Percentiles rank a stretch among this genome's conserved stretches.
Conservation (phyloP, 2,329 filamentous ascomycete genomes). For the Cryphonectria japonica region DNA sequence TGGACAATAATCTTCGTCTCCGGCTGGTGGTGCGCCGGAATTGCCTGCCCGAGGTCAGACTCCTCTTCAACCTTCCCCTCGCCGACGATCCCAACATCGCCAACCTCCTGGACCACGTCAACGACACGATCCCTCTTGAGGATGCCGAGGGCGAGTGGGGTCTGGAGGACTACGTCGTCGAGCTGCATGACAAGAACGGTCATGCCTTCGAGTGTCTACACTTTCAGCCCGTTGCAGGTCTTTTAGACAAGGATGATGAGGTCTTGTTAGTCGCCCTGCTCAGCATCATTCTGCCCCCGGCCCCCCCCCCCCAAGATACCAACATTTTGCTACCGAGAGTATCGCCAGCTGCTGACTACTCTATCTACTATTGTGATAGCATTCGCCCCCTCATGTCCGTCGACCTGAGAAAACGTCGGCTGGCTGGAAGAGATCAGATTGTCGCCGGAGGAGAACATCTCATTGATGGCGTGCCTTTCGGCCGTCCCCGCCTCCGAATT, state of each 20-base stretch:
- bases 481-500: conserved; percentile 68
- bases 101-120: conserved; percentile 76
- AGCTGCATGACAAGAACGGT: conserved; percentile 62
- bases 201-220: conserved; percentile 83
- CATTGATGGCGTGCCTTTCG: conserved; percentile 84
- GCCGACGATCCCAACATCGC: conserved; percentile 70
- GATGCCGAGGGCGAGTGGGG: conserved; percentile 71
- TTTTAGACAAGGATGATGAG: conserved; percentile 83
- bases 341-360: conserved; percentile 32
- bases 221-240: conserved; percentile 70
- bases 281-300: too few relatives aligned
- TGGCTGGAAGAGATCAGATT: conserved; percentile 83
- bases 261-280: conserved; percentile 62
- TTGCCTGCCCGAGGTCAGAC: conserved; percentile 70
- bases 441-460: conserved; percentile 77
- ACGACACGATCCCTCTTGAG: conserved; percentile 81
- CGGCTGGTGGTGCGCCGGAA: conserved; percentile 75
- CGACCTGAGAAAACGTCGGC: conserved; percentile 72
- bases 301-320: neutral
- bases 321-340: neutral
- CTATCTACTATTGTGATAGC: conserved; percentile 44
- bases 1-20: conserved; percentile 64
- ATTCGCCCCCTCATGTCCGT: conserved; percentile 77
- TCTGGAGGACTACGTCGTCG: conserved; percentile 86
- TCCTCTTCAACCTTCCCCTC: conserved; percentile 70